A percentile compares a stretch with the other conserved stretches of the same genome.
phyloP scores from a whole-genome alignment of 2,329 filamentous ascomycete species.

The Xylaria sp. region DNA sequence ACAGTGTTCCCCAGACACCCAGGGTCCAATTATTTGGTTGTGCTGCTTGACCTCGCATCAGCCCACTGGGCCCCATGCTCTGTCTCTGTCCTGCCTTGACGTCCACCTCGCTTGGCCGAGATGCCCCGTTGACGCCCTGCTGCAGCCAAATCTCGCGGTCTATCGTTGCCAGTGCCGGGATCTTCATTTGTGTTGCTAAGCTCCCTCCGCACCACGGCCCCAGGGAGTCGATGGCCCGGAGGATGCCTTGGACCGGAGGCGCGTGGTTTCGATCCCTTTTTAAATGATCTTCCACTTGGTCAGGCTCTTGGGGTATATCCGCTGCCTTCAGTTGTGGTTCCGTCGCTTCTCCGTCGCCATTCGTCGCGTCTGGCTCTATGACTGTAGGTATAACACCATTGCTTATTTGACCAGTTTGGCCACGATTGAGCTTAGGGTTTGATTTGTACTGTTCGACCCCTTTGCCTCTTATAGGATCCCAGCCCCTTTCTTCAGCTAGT shows the following conservation, averaged over 20 bases:
- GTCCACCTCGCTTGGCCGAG: slow-evolving; percentile 68
- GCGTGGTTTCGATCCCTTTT: slow-evolving; percentile 57
- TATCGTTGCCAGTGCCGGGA: slow-evolving; percentile 75
- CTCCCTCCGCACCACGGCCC: slow-evolving; percentile 82
- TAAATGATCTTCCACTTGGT: slow-evolving; percentile 69
- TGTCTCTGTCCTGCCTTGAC: slow-evolving; percentile 67
- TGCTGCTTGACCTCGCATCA: slow-evolving; percentile 56
- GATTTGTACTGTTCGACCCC: slow-evolving; percentile 66
- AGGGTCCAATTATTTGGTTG: slow-evolving; percentile 68
- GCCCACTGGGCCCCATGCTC: slow-evolving; percentile 69
- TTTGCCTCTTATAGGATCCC: slow-evolving; percentile 80
- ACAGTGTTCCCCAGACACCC: slow-evolving; percentile 69
- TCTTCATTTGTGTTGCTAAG: slow-evolving; percentile 73
- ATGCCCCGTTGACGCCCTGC: slow-evolving; percentile 72
- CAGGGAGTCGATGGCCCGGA: slow-evolving; percentile 75
- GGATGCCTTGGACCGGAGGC: slow-evolving; percentile 62
- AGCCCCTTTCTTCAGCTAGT: slow-evolving; percentile 76
- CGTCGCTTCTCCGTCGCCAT: slow-evolving; percentile 48
- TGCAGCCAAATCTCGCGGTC: slow-evolving; percentile 78
- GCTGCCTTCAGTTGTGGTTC: slow-evolving; percentile 54
- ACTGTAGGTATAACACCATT: slow-evolving; percentile 40
- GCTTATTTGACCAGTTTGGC: slow-evolving; percentile 43
- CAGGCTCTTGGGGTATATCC: slow-evolving; percentile 60
- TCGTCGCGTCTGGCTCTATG: slow-evolving; percentile 34
- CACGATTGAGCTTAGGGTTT: slow-evolving; percentile 57